Evolutionary conservation across 768 basidiomycete species (phyloP), one percentile per base, ranked within the genome.

Genomic region (Boletus tomentosulus): DNA sequence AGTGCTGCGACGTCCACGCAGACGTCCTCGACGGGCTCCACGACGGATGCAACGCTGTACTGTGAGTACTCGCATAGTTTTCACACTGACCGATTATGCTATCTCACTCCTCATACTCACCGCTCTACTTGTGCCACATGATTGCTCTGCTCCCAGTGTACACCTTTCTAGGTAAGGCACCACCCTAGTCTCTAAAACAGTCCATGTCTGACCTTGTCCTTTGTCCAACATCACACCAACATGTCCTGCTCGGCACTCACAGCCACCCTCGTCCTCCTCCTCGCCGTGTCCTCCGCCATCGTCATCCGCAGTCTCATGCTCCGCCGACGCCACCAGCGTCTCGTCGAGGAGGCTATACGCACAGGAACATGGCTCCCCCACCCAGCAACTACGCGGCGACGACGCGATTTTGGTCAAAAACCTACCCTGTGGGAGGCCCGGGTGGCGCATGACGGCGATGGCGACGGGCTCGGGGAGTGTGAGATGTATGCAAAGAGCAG

Each of bases 211-310:
- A 56, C 53, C 2, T 39, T 22, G 33, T 33, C 19, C 30, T 15
- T 45, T 22, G 22, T 22, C 37, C 1, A 45, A 34, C 34, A 12
- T 9, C 44, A 19, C 19, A 19, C 19, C 19, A 19, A 70, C 16
- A 28, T 50, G n/a, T 69, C 68, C 0, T 73, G 63, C 60, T 78
- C 78, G 5, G 78, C 80, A 56, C 74, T 81, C 46, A 16, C 52
- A 74, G 85, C 86, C 3, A 87, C 86, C 2, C 78, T 87, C 48
- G 77, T 87, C 55, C 79, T 87, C 22, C 78, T 88, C 19, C 77
- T 87, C 24, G 74, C 76, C 38, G 80, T 88, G n/a, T 85, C 84
- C 9, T 79, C 79, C 3, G 83, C 83, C 12, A 85, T 87, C 63
- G 78, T 87, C 55, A 58, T 80, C 44, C 83, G 86, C 34, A 86